phyloP scores from a whole-genome alignment of 495 filamentous ascomycete genomes.

The Daldinia concentrica region DNA sequence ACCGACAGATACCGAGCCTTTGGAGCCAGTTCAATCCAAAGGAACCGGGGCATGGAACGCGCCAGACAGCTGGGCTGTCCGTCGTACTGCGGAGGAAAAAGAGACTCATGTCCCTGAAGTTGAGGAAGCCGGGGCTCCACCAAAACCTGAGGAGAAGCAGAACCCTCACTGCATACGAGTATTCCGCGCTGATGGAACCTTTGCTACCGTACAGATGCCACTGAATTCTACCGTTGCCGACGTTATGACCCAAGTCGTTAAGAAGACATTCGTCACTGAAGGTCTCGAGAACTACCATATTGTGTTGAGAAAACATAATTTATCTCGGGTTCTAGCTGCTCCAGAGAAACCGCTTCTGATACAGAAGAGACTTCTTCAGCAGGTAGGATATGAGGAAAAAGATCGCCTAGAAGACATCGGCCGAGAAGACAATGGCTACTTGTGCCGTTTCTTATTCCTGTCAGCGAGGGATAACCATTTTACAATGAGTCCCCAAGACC shows the following conservation, averaged over 20 bases:
- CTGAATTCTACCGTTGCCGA: slow-evolving; percentile 86
- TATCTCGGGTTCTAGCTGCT: slow-evolving; percentile 80
- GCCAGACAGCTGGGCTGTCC: slow-evolving; percentile 93
- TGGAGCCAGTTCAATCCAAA: slow-evolving; percentile 49
- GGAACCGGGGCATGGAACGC: slow-evolving; percentile 76
- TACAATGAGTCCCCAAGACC: slow-evolving; percentile 66
- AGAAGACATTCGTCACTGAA: slow-evolving; percentile 91
- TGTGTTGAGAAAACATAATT: slow-evolving; percentile 89
- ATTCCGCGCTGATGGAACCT: slow-evolving; percentile 91
- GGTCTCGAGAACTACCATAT: slow-evolving; percentile 93
- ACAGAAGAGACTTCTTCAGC: slow-evolving; percentile 90
- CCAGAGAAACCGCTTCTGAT: slow-evolving; percentile 87
- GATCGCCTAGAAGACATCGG: slow-evolving; percentile 94
- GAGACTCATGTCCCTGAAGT: slow-evolving; percentile 56
- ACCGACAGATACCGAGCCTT: slow-evolving; percentile 53
- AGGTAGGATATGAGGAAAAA: slow-evolving; percentile 87
- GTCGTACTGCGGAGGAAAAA: slow-evolving; percentile 69
- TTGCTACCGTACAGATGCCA: slow-evolving; percentile 84
- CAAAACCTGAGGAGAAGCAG: slow-evolving; percentile 71
- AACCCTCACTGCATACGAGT: slow-evolving; percentile 90
- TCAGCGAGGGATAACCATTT: slow-evolving; percentile 88
- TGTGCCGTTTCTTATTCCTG: slow-evolving; percentile 94
- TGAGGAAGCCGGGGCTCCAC: slow-evolving; percentile 69
- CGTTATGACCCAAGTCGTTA: slow-evolving; percentile 81
- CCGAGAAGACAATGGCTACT: slow-evolving; percentile 96